Percentiles rank a stretch among this genome's conserved stretches.
Evolutionary conservation across 2,329 filamentous ascomycete genomes (phyloP).

Genomic region (Alternaria triticina): DNA sequence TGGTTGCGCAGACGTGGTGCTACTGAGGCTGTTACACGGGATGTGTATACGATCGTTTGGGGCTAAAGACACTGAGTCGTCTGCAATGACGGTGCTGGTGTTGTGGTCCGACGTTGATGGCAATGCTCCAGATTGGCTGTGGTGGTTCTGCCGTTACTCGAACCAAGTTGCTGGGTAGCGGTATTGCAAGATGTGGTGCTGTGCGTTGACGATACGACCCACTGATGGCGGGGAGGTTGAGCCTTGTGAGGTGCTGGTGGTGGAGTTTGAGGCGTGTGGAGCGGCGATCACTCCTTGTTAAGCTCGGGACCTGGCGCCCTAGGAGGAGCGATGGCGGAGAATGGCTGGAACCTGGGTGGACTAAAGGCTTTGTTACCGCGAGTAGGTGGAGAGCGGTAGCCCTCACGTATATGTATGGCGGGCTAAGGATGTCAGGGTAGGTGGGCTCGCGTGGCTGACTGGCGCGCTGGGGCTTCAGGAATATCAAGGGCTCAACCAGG

Average conservation of each 20-base stretch:
- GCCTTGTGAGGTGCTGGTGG: slow-evolving; percentile 35
- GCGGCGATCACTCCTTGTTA: slow-evolving; percentile 59
- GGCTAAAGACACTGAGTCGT: slow-evolving; percentile 37
- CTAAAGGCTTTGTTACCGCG: slow-evolving; percentile 46
- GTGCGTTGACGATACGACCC: slow-evolving; percentile 37
- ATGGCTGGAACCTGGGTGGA: slow-evolving; percentile 54
- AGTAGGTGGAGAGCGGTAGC: slow-evolving; percentile 50
- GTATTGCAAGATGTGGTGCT: slow-evolving; percentile 44
- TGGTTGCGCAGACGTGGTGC: slow-evolving; percentile 57
- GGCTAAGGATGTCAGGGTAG: slow-evolving; percentile 48
- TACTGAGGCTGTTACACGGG: slow-evolving; percentile 48
- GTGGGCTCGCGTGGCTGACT: slow-evolving; percentile 52
- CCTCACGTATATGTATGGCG: slow-evolving; percentile 53
- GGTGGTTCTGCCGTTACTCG: slow-evolving; percentile 20
- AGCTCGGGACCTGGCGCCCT: slow-evolving; percentile 55
- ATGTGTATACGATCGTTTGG: slow-evolving; percentile 45
- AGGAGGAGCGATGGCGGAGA: slow-evolving; percentile 53
- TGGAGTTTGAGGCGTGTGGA: slow-evolving; percentile 47
- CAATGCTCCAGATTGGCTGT: slow-evolving; percentile 34
- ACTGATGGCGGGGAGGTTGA: slow-evolving; percentile 23
- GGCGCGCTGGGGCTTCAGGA: slow-evolving; percentile 43
- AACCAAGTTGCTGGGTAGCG: slow-evolving; percentile 35
- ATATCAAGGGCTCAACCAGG: slow-evolving; percentile 47
- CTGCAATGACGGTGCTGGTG: slow-evolving; percentile 38
- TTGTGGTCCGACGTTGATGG: slow-evolving; percentile 32